These are phyloP conservation scores for Chaetomiaceae sp. DNA, from an alignment of 2,329 filamentous ascomycete species.

Conservation along the genomic window DNA sequence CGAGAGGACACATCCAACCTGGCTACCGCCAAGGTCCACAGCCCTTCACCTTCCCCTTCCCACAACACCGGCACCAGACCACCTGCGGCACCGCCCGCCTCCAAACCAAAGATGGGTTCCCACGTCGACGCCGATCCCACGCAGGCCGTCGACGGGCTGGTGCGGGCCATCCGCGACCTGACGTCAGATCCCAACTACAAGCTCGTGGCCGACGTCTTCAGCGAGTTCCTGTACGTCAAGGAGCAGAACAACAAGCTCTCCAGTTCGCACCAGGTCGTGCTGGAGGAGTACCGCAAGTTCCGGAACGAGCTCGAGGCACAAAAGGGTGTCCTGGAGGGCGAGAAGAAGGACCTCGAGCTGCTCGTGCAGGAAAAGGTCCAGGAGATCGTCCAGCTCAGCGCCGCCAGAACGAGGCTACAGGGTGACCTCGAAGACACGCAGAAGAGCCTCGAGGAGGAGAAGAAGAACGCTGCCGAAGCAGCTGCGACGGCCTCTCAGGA, in stretches of 20 bases:
- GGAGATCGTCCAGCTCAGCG: slow-evolving; percentile 26
- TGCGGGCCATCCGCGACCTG: slow-evolving; percentile 32
- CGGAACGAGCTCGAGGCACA: slow-evolving; percentile 31
- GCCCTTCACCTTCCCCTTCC: not conserved
- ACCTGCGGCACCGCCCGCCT: not conserved
- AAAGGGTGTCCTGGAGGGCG: slow-evolving; percentile 24
- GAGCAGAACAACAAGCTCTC: slow-evolving; percentile 30
- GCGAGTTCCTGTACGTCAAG: slow-evolving; percentile 31
- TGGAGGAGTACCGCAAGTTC: slow-evolving; percentile 33
- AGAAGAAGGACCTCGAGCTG: slow-evolving; percentile 27
- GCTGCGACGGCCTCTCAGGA: slow-evolving; percentile 19
- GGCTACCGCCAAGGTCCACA: slow-evolving; percentile 12
- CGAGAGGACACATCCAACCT: slow-evolving; percentile 10
- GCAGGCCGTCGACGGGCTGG: slow-evolving; percentile 31
- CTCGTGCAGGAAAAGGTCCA: slow-evolving; percentile 25
- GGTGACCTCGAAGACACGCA: slow-evolving; percentile 23
- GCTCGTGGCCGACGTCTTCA: slow-evolving; percentile 32
- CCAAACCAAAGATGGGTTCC: slow-evolving; percentile 20
- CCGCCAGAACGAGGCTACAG: slow-evolving; percentile 21
- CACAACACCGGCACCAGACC: slow-evolving; percentile 5
- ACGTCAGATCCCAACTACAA: slow-evolving; percentile 34
- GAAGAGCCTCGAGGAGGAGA: slow-evolving; percentile 19
- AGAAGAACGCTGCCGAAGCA: slow-evolving; percentile 17
- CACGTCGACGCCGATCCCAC: slow-evolving; percentile 22
- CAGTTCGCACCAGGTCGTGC: slow-evolving; percentile 29